phyloP scores from a whole-genome alignment of 2,329 filamentous ascomycete species.

The Penicillium sp. region DNA sequence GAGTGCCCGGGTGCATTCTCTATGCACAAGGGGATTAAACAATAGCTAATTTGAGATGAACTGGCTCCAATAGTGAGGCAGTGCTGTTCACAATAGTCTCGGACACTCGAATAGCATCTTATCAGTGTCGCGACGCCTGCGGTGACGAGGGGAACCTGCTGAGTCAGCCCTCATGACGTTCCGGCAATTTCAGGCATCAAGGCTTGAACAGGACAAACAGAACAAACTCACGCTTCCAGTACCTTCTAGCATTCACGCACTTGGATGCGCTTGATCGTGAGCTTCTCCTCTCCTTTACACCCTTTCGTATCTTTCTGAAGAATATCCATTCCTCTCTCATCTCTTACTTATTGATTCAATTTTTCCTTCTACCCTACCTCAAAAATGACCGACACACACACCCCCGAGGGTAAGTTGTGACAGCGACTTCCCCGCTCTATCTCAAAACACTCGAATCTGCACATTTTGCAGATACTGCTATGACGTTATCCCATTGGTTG shows the following conservation, averaged over 20 bases:
- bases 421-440: constrained; percentile 29
- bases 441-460: constrained; percentile 15
- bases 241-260: constrained; percentile 33
- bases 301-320: background rate
- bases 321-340: constrained; percentile 3
- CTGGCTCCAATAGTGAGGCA: background rate
- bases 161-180: constrained; percentile 11
- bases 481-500: constrained; percentile 12
- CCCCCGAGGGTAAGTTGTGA: constrained; percentile 45
- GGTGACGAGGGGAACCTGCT: constrained; percentile 8
- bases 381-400: constrained; percentile 30
- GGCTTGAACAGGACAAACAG: constrained; percentile 26
- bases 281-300: constrained; percentile 14
- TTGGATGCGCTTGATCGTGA: constrained; percentile 18
- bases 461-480: constrained; percentile 20
- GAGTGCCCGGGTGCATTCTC: background rate
- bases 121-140: constrained; percentile 9
- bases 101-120: constrained; percentile 4
- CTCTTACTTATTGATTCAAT: constrained; percentile 1
- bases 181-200: constrained; percentile 16
- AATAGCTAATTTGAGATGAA: background rate
- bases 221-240: constrained; percentile 40
- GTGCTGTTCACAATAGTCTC: background rate
- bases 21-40: background rate
- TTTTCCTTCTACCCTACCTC: constrained; percentile 2